Base-by-base conservation (phyloP, 495 filamentous ascomycete species). In the Tuber melanosporum region DNA sequence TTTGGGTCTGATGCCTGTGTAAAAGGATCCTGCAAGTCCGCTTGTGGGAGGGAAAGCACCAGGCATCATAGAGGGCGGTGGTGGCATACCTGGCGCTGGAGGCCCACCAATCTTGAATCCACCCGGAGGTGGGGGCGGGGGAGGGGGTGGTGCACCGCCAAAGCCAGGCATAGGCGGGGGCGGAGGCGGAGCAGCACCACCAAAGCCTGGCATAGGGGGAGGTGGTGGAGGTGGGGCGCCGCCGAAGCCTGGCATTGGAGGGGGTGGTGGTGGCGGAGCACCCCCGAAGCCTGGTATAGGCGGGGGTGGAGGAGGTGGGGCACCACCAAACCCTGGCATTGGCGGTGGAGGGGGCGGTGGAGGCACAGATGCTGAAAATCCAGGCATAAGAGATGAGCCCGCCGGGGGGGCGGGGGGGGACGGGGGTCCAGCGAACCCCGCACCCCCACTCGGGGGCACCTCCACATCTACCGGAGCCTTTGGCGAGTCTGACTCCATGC, bases 1-100 rank as follows among this genome's bases (percentile, higher is more conserved):
- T 88, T 97, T 98, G 46, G 96, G 94, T 79, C 95, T 88, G 42
- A 92, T 92, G 79, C 92, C 92, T 44, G 93, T 83, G 39, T 83
- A 83, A 26, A 83, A 8, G 84, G 79, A 78, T 70, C 73, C 71
- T 41, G 75, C 77, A 20, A 77, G 70, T 12, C 71, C 71, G 22
- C 52, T 75, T 15, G 78, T 36, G 52, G 73, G 73, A 45, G 57
- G 57, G 47, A 79, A 80, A 72, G 79, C 76, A 17, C 77, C 77
- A 32, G 75, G 73, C 77, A 76, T 73, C 77, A 71, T 73, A 26
- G 69, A 71, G 32, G 49, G 19, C 4, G 78, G 69, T 17, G 78
- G 73, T 74, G 32, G 79, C 73, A 82, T 78, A 32, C 79, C 79
- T 22, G 82, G 80, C 26, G 80, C 72, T 49, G 75, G 74, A 14